Conservation (phyloP, 129 eudicot genomes). For the Flaveria ramosissima region DNA sequence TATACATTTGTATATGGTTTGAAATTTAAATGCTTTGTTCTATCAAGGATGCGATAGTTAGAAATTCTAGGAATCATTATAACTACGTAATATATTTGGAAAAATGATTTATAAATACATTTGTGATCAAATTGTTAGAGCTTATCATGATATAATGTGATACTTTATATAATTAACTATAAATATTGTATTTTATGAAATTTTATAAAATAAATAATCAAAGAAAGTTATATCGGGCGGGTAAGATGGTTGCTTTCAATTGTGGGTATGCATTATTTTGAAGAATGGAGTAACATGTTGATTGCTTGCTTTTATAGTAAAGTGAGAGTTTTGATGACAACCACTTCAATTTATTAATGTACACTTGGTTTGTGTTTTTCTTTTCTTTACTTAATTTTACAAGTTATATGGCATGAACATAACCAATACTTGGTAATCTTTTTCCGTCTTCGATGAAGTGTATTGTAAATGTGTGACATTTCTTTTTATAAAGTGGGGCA, state of each 20-base stretch:
- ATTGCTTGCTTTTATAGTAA: conserved; percentile 30
- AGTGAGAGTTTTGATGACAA: conserved; percentile 24
- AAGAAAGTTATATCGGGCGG: background rate
- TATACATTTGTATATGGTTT: no score
- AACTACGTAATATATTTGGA: no score
- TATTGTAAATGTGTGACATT: background rate
- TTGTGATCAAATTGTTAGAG: no score
- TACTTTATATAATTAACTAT: background rate
- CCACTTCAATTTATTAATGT: conserved; percentile 24
- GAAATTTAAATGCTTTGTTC: no score
- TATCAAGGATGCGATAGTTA: no score
- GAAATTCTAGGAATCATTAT: no score
- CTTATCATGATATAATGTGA: no score
- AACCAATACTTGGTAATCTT: background rate
- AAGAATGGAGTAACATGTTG: conserved; percentile 25
- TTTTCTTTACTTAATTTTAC: conserved; percentile 5
- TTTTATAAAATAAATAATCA: background rate
- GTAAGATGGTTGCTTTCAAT: conserved; percentile 23
- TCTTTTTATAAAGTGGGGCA: background rate
- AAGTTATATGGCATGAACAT: background rate
- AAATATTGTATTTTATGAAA: background rate
- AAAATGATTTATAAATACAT: no score
- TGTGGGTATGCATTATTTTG: conserved; percentile 20
- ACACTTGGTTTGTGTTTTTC: conserved; percentile 19
- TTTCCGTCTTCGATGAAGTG: background rate